Evolutionary conservation across 257 asterid species (phyloP), one percentile per base, ranked within the genome.

Genomic region (Solanum sitiens): DNA sequence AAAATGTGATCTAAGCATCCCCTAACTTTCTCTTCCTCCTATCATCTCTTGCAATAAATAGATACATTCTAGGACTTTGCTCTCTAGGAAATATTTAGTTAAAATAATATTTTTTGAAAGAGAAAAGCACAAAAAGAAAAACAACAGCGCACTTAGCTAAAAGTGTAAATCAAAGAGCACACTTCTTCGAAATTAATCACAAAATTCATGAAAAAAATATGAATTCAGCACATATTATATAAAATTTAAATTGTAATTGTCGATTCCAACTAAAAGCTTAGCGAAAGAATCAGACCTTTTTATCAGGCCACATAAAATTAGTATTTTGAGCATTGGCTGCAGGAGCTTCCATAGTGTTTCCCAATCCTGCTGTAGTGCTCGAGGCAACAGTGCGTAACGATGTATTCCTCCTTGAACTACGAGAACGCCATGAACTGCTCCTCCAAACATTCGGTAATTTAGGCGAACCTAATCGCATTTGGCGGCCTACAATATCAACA

Each of bases 231-330:
- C 30, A 11, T 65, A 65, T 65, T 4, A 4, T n/a, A 63, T 65
- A 32, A 61, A 11, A 27, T 27, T 27, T 13, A 27, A 27, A 18
- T 8, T 18, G 18, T 56, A 56, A 18, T 56, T 56, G 18, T 0
- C n/a, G 15, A 72, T 35, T 72, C n/a, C 47, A 72, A 25, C 23
- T 8, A 42, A 6, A 15, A 15, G 25, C 61, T 68, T 11, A 14
- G 32, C 33, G 6, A 6, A 74, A 39, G 53, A 56, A 23, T 18
- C 27, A 67, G 63, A 94, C 98, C 98, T 93, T 95, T 45, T 89
- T 86, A 86, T 96, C 94, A 77, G 95, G 94, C 99, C 99, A 96
- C 44, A 88, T 75, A 87, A 91, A 93, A 84, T 86, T 88, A 35
- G 88, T 86, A 61, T 90, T 93, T 79, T 79, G 90, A 61, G 90